Evolutionary conservation across 2,329 filamentous ascomycete species (phyloP).

Genomic region (Stemphylium vesicarium): DNA sequence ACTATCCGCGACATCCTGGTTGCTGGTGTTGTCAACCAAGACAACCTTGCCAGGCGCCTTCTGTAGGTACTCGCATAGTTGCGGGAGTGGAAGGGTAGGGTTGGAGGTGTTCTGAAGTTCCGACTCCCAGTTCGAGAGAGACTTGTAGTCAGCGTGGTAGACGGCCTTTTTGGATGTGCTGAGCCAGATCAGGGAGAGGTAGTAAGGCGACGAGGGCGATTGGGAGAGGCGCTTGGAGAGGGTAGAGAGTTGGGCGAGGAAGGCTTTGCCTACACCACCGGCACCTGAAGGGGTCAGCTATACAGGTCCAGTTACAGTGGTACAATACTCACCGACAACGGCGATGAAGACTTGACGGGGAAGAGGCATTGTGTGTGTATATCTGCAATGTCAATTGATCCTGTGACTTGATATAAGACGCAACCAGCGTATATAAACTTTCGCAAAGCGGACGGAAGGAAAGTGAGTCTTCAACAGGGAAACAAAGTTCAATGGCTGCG

Average conservation of each 20-base stretch:
- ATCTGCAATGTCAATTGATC: conserved; percentile 1
- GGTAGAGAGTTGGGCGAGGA: conserved; percentile 79
- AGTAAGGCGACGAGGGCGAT: conserved; percentile 63
- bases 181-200: conserved; percentile 82
- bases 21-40: conserved; percentile 95
- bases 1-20: conserved; percentile 78
- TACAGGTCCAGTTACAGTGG: neutral
- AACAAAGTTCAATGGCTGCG: conserved; percentile 6
- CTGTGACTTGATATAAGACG: neutral
- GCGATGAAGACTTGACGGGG: conserved; percentile 56
- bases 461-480: neutral
- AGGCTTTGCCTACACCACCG: conserved; percentile 90
- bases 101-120: conserved; percentile 69
- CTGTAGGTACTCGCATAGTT: conserved; percentile 79
- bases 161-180: conserved; percentile 85
- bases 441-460: neutral
- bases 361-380: conserved; percentile 46
- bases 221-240: conserved; percentile 66
- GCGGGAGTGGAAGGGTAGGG: conserved; percentile 69
- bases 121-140: conserved; percentile 65
- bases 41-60: conserved; percentile 79
- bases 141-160: conserved; percentile 74
- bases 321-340: conserved; percentile 50
- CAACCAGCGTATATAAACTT: neutral
- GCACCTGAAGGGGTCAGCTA: conserved; percentile 64